These are phyloP conservation scores for Hypomyces rosellus DNA, from an alignment of 2,329 filamentous ascomycete species.

Conservation along the genomic window DNA sequence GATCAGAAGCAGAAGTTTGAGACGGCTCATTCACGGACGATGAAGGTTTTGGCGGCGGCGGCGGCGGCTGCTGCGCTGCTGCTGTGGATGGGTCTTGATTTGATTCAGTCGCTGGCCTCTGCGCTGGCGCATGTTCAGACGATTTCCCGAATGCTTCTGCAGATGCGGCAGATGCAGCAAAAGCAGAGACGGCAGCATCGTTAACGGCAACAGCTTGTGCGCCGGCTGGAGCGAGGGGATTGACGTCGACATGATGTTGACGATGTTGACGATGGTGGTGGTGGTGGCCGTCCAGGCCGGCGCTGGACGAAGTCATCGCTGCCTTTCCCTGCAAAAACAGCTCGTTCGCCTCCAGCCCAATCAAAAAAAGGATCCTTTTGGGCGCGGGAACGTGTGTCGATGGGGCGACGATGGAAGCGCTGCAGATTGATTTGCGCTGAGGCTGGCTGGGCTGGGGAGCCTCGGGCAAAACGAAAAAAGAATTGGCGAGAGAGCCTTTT, in stretches of 20 bases:
- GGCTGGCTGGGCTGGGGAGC: slow-evolving; percentile 8
- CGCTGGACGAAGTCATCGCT: slow-evolving; percentile 58
- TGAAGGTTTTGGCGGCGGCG: slow-evolving; percentile 2
- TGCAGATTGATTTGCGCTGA: not conserved
- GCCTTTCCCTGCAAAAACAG: slow-evolving; percentile 43
- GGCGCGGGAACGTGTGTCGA: slow-evolving; percentile 1
- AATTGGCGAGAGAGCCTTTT: slow-evolving; percentile 9
- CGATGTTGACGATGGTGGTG: slow-evolving; percentile 12
- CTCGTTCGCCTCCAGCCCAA: slow-evolving; percentile 43
- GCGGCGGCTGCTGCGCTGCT: not conserved
- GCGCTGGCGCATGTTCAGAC: not conserved
- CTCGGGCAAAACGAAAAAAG: slow-evolving; percentile 15
- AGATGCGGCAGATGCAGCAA: too few relatives aligned
- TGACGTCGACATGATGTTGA: slow-evolving; percentile 5
- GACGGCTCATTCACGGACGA: not conserved
- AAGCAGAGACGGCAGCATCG: not conserved
- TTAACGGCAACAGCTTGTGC: not conserved
- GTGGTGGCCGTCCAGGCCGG: slow-evolving; percentile 28
- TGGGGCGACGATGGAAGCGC: not conserved
- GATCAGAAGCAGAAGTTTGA: not conserved
- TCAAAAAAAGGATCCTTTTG: not conserved
- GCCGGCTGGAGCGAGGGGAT: not conserved
- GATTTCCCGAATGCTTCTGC: not conserved
- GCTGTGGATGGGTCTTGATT: not conserved
- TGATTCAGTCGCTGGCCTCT: not conserved